A percentile compares a stretch with the other conserved stretches of the same genome.
phyloP scores from a whole-genome alignment of 257 asterid genomes.

The Rhazya stricta region DNA sequence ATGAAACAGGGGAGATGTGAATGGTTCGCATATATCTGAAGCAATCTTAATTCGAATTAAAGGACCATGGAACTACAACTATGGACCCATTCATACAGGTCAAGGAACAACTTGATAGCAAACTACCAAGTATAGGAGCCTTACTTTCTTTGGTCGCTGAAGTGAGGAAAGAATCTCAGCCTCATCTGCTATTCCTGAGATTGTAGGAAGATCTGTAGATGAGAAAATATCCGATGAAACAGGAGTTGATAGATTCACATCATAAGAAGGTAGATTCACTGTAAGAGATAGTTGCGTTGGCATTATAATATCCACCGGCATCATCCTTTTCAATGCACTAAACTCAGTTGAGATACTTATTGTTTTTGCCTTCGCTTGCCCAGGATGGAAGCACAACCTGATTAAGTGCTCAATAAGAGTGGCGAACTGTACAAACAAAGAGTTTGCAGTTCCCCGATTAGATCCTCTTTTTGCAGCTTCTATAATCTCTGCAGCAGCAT shows the following conservation, averaged over 20 bases:
- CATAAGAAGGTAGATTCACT: conserved; percentile 69
- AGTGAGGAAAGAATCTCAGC: conserved; percentile 97
- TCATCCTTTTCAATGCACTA: conserved; percentile 91
- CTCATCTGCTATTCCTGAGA: conserved; percentile 88
- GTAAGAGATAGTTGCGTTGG: conserved; percentile 89
- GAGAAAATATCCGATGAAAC: conserved; percentile 64
- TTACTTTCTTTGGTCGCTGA: conserved; percentile 94
- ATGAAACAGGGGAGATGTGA: neutral
- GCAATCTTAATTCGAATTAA: neutral
- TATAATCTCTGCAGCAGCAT: conserved; percentile 95
- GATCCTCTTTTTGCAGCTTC: conserved; percentile 84
- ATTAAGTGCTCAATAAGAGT: conserved; percentile 83
- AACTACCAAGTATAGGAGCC: conserved; percentile 15
- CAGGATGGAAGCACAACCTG: conserved; percentile 84
- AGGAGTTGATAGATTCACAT: conserved; percentile 39
- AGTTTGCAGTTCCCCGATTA: conserved; percentile 50
- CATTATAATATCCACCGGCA: conserved; percentile 93
- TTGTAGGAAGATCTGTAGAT: conserved; percentile 66
- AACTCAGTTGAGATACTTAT: conserved; percentile 84
- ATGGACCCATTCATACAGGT: neutral
- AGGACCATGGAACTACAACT: conserved; percentile 2
- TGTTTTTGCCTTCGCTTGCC: conserved; percentile 73
- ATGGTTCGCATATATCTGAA: neutral
- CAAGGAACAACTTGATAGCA: neutral
- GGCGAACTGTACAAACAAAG: conserved; percentile 83